phyloP scores from a whole-genome alignment of 345 rosid species.

The Eucalyptus regnans region DNA sequence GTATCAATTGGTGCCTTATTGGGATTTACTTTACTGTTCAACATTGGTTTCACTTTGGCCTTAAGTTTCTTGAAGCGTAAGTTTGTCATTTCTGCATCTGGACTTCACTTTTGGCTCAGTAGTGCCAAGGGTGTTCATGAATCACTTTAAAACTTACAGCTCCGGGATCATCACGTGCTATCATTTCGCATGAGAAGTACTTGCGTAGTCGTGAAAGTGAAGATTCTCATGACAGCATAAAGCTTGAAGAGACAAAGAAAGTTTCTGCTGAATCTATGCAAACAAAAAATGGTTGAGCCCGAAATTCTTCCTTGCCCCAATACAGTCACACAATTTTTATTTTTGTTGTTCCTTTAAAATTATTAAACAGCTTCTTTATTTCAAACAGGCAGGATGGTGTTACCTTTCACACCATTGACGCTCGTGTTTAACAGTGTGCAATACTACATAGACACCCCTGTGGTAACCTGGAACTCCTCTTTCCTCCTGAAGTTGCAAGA shows the following conservation, averaged over 20 bases:
- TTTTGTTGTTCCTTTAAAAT: not conserved
- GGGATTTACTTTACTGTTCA: conserved; percentile 49
- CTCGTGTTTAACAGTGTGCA: conserved; percentile 46
- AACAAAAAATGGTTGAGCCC: conserved; percentile 7
- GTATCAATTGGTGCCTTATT: conserved; percentile 48
- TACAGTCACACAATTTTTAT: not conserved
- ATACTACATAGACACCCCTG: conserved; percentile 53
- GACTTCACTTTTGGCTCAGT: not conserved
- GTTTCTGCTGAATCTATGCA: not conserved
- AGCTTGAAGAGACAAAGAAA: not conserved
- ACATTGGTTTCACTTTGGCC: conserved; percentile 49
- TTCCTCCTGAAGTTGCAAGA: not conserved
- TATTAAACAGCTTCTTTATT: not conserved
- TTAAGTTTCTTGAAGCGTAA: conserved; percentile 60
- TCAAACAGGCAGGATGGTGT: conserved; percentile 40
- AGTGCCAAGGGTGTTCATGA: not conserved
- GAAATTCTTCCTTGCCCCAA: not conserved
- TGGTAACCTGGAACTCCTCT: conserved; percentile 17
- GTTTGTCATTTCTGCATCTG: not conserved
- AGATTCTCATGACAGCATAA: conserved; percentile 3
- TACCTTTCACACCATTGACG: conserved; percentile 52
- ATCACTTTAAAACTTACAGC: conserved; percentile 22
- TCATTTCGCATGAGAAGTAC: conserved; percentile 54
- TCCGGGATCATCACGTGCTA: conserved; percentile 56
- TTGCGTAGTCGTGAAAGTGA: conserved; percentile 23